Conservation (phyloP, 306 rosid genomes). For the Fragaria iinumae region DNA sequence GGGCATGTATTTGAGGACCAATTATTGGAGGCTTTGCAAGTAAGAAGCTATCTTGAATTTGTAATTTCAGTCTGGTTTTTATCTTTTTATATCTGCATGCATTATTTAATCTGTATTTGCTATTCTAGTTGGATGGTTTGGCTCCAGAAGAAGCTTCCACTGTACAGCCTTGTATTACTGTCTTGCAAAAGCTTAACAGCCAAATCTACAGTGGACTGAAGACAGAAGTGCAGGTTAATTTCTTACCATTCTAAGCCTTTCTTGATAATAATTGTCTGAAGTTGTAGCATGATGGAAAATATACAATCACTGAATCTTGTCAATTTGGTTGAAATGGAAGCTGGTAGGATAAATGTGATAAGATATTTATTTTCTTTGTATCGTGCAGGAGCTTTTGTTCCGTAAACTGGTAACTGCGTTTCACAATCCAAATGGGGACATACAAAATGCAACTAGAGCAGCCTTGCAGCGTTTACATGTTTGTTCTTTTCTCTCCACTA, state of each 20-base stretch:
- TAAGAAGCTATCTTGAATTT: conserved; percentile 31
- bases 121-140: conserved; percentile 56
- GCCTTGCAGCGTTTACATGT: conserved; percentile 64
- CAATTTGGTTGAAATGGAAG: not conserved
- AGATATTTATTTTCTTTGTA: conserved; percentile 23
- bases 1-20: conserved; percentile 48
- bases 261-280: not conserved
- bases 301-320: not conserved
- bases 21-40: conserved; percentile 71
- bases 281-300: not conserved
- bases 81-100: conserved; percentile 21
- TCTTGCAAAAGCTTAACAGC: conserved; percentile 58
- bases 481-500: conserved; percentile 30
- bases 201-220: conserved; percentile 52
- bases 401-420: conserved; percentile 57
- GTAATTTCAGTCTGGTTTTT: not conserved
- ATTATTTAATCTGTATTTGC: conserved; percentile 20
- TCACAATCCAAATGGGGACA: conserved; percentile 50
- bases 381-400: conserved; percentile 62
- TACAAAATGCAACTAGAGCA: conserved; percentile 67
- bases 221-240: conserved; percentile 57
- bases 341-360: not conserved
- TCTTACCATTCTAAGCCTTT: not conserved
- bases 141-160: conserved; percentile 54
- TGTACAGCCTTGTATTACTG: conserved; percentile 65